Conservation (phyloP, 352 stramenopile genomes). For the Blastocystis sp. region DNA sequence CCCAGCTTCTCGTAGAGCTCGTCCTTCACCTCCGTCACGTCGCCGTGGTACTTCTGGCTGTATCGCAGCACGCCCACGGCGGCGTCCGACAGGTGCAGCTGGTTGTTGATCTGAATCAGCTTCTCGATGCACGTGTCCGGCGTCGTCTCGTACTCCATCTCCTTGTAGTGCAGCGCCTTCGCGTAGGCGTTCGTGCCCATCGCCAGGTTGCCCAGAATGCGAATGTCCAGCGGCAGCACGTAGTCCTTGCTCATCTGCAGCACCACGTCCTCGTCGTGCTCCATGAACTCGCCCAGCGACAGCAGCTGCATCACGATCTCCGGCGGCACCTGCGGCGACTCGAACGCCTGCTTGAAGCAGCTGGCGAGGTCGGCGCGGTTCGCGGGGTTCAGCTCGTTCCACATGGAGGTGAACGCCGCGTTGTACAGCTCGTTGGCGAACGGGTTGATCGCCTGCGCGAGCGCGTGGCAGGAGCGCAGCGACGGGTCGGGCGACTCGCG, state of each 20-base stretch:
- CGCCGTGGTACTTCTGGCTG: conserved; percentile 81
- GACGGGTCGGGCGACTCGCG: conserved; percentile 91
- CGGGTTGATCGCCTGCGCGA: conserved; percentile 94
- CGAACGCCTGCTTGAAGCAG: conserved; percentile 90
- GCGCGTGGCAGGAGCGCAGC: conserved; percentile 87
- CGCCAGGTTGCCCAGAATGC: conserved; percentile 90
- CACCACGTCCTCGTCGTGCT: conserved; percentile 90
- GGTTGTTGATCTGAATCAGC: conserved; percentile 98
- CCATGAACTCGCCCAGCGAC: conserved; percentile 98
- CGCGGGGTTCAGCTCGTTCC: conserved; percentile 91
- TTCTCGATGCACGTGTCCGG: conserved; percentile 92
- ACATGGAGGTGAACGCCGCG: conserved; percentile 97
- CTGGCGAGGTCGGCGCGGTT: conserved; percentile 90
- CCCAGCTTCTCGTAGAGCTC: conserved; percentile 96
- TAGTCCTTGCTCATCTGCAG: conserved; percentile 85
- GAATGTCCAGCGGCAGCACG: conserved; percentile 82
- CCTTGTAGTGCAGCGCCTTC: conserved; percentile 94
- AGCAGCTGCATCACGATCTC: conserved; percentile 95
- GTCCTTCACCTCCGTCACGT: conserved; percentile 88
- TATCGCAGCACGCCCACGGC: conserved; percentile 95
- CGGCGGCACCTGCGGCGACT: conserved; percentile 83
- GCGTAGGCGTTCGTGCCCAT: conserved; percentile 95
- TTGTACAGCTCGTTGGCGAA: conserved; percentile 95
- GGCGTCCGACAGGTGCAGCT: conserved; percentile 92
- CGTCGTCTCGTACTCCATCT: conserved; percentile 90